Base-by-base conservation (phyloP, 1,284 basidiomycete species). In the Bondarzewia mesenterica region DNA sequence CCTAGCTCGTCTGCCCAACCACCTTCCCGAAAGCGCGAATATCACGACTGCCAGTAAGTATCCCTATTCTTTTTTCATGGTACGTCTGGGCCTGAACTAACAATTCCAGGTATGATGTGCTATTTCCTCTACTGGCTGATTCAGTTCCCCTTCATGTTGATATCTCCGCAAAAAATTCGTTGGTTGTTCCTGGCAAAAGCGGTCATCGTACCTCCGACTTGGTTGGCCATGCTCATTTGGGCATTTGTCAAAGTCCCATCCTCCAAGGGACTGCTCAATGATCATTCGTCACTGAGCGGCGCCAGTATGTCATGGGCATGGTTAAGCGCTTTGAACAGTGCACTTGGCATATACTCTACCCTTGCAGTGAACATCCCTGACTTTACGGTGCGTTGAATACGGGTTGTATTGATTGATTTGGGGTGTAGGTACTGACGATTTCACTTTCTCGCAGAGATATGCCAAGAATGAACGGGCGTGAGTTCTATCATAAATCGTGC, bases 41-140 rank as follows among this genome's bases (percentile, higher is more conserved):
- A 84, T 88, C 46, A 89, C 85, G 2, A 79, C 80, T 0, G 65
- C 70, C 37, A 78, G 81, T 73, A 51, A 26, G 69, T 57, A 12
- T 21, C 18, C 43, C 20, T 25, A 38, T n/a, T 35, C 32, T 39
- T 8, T 42, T 45, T 47, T 44, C 3, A 37, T 35, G 38, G 14
- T 39, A 36, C 16, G n/a, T 41, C 22, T 40, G 18, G 36, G 12
- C 20, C 50, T 25, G n/a, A n/a, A n/a, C n/a, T n/a, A n/a, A n/a
- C n/a, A n/a, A n/a, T n/a, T n/a, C n/a, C 54, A 72, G 75, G 73
- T 7, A 75, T 87, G 62, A 75, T 86, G 66, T 88, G 82, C 59
- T 92, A 87, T 65, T 79, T 89, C 64, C 62, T 92, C 26, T 90
- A 81, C 68, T 90, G 86, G 87, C 63, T 83, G 18, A 67, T 85